These are phyloP conservation scores for Talaromyces rugulosus DNA, from an alignment of 2,329 filamentous ascomycete species.

Conservation along the genomic window DNA sequence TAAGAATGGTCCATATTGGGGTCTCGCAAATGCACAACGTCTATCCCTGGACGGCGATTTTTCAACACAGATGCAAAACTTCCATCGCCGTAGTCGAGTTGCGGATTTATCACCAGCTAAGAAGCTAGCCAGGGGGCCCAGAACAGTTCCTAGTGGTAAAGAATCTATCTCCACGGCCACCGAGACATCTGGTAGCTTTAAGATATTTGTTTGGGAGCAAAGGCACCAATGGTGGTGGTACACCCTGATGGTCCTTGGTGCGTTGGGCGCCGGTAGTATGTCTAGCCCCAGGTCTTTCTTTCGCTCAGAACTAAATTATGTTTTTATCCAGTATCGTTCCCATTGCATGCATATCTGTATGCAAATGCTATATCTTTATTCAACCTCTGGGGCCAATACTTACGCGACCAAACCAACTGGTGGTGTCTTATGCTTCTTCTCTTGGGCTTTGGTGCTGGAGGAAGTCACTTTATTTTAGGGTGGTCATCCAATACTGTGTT, in stretches of 20 bases:
- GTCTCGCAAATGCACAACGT: conserved; percentile 62
- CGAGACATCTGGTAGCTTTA: neutral
- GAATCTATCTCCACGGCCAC: neutral
- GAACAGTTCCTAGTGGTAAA: neutral
- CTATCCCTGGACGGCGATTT: conserved; percentile 51
- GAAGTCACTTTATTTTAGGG: neutral
- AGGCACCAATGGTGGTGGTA: neutral
- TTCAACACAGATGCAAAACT: neutral
- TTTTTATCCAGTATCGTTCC: neutral
- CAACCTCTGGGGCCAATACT: neutral
- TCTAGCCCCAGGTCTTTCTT: neutral
- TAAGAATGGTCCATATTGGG: conserved; percentile 60
- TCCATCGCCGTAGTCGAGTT: neutral
- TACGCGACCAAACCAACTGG: neutral
- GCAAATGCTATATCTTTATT: neutral
- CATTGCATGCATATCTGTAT: neutral
- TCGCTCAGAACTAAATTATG: neutral
- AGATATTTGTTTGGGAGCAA: neutral
- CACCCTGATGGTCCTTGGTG: neutral
- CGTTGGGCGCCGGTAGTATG: neutral
- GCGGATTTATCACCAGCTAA: neutral
- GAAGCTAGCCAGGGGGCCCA: neutral
- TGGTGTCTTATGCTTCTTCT: neutral
- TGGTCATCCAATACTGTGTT: neutral
- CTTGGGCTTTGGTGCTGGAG: neutral